These are phyloP conservation scores for Leersia perrieri DNA, from an alignment of 176 grass and related monocot species.

Conservation along the genomic window DNA sequence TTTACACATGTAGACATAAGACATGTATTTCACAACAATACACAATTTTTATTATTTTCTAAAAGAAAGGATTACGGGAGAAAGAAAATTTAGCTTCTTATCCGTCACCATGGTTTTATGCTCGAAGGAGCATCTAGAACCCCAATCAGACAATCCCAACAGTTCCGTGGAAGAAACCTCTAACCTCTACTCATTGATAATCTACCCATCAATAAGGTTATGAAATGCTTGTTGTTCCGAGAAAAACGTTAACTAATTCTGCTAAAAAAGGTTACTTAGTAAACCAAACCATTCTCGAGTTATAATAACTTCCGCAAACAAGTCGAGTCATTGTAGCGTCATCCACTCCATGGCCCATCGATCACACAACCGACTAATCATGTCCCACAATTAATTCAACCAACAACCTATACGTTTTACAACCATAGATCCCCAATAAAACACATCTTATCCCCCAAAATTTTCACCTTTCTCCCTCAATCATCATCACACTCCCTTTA, in stretches of 20 bases:
- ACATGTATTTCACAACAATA: no score
- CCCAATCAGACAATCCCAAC: no score
- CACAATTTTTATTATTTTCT: not conserved
- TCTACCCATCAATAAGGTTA: no score
- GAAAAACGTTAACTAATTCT: not conserved
- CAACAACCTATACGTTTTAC: not conserved
- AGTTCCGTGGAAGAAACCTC: no score
- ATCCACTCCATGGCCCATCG: not conserved
- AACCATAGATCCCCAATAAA: not conserved
- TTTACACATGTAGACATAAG: not conserved
- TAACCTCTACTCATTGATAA: no score
- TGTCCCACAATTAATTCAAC: not conserved
- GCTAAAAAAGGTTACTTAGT: no score
- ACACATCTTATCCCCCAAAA: constrained; percentile 17
- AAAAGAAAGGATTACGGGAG: not conserved
- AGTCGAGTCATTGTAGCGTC: not conserved
- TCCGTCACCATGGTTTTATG: not conserved
- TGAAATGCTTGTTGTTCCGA: no score
- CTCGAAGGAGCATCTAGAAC: not conserved
- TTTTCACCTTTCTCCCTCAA: constrained; percentile 12
- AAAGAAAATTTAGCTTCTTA: not conserved
- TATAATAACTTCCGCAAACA: not conserved
- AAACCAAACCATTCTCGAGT: not conserved
- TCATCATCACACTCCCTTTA: constrained; percentile 9
- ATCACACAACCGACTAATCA: not conserved